A percentile compares a stretch with the other conserved stretches of the same genome.
These are phyloP conservation scores for Asterionellopsis glacialis DNA, from an alignment of 108 stramenopile species.

Conservation along the genomic window DNA sequence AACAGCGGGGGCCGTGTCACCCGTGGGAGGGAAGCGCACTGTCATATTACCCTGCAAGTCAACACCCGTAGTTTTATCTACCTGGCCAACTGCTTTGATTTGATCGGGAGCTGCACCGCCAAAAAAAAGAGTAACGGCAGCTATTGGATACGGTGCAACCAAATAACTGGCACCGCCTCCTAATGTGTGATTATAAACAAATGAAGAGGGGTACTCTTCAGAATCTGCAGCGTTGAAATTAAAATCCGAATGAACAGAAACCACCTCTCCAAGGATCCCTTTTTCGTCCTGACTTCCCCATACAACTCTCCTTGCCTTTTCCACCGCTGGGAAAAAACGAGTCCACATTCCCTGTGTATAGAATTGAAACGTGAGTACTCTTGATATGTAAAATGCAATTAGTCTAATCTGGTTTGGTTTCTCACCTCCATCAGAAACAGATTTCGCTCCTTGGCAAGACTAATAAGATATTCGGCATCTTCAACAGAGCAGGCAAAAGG, in stretches of 20 bases:
- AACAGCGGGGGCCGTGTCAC: conserved; percentile 17
- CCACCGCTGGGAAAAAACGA: conserved; percentile 85
- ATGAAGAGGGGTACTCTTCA: conserved; percentile 60
- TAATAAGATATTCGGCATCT: conserved; percentile 59
- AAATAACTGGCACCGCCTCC: conserved; percentile 59
- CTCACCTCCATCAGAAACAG: conserved; percentile 69
- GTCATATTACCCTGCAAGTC: conserved; percentile 51
- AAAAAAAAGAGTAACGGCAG: conserved; percentile 57
- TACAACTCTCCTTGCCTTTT: conserved; percentile 51
- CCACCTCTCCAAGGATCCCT: conserved; percentile 43
- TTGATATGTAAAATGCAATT: too few species aligned
- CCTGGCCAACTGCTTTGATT: conserved; percentile 48
- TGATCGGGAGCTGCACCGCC: conserved; percentile 15
- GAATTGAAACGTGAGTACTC: too few species aligned
- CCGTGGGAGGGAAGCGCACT: conserved; percentile 45
- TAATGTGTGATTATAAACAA: conserved; percentile 53
- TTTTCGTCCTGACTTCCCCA: conserved; percentile 19
- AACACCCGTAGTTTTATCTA: conserved; percentile 51
- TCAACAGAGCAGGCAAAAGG: conserved; percentile 62
- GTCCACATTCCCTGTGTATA: conserved; percentile 76
- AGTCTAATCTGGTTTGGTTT: neutral
- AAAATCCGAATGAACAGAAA: conserved; percentile 55
- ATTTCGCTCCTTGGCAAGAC: conserved; percentile 55
- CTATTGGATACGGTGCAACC: conserved; percentile 60
- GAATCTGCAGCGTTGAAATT: conserved; percentile 63